These are phyloP conservation scores for Eucalyptus decipiens DNA, from an alignment of 345 rosid genomes.

Conservation along the genomic window DNA sequence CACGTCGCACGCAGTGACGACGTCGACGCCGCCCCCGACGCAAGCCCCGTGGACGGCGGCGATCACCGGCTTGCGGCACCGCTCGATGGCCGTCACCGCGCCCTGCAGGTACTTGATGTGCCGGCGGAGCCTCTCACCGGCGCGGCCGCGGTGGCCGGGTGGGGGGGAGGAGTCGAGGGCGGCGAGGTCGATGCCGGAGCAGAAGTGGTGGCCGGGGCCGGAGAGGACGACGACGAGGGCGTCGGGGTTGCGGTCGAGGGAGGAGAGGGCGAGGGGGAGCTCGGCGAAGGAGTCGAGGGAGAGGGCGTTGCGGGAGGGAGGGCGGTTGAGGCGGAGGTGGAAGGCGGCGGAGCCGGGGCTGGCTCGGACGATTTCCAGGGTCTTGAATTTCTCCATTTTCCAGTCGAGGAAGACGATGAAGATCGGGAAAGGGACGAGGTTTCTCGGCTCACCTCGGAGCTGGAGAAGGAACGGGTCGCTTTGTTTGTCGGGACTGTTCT, in stretches of 20 bases:
- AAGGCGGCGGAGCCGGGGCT: conserved; percentile 28
- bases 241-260: conserved; percentile 53
- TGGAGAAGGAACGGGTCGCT: not conserved
- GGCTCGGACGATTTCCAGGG: conserved; percentile 27
- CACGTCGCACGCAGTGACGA: conserved; percentile 68
- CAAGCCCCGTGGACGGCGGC: conserved; percentile 72
- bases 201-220: conserved; percentile 67
- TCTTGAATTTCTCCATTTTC: conserved; percentile 25
- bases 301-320: conserved; percentile 47
- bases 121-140: conserved; percentile 38
- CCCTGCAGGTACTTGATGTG: conserved; percentile 43
- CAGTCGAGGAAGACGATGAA: not conserved
- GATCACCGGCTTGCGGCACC: conserved; percentile 72
- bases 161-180: conserved; percentile 1
- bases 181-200: conserved; percentile 64
- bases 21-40: conserved; percentile 61
- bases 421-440: not conserved
- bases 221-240: conserved; percentile 40
- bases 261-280: conserved; percentile 43
- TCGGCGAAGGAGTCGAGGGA: conserved; percentile 55
- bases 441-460: not conserved
- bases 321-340: conserved; percentile 47
- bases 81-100: conserved; percentile 64
- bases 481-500: not conserved
- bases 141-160: conserved; percentile 32